Percentiles rank a stretch among this genome's conserved stretches.
Evolutionary conservation across 139 green algal species (phyloP).

Genomic region (Chlamydomonas incerta): DNA sequence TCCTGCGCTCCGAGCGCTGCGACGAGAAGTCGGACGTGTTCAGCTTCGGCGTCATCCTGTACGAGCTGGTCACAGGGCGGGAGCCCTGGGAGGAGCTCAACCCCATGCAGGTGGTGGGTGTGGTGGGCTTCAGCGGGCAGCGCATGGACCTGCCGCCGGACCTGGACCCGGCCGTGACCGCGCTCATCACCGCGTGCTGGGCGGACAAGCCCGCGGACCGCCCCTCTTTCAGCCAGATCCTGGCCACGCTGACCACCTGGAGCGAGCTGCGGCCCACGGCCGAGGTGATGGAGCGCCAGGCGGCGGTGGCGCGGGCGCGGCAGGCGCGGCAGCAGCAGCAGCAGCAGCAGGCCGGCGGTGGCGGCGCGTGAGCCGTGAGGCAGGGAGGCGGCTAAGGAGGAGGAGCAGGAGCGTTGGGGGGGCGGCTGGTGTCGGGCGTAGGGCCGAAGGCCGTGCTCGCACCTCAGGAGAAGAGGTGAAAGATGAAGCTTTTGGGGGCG

Average conservation of each 20-base stretch:
- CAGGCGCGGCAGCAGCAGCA: neutral
- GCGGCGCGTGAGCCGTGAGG: no score
- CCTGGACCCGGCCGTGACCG: conserved; percentile 64
- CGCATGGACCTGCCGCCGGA: conserved; percentile 78
- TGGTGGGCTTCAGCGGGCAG: conserved; percentile 84
- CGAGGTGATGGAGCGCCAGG: neutral
- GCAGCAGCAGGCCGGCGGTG: no score
- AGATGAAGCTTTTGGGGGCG: no score
- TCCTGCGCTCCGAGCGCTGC: conserved; percentile 69
- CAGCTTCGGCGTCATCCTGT: conserved; percentile 80
- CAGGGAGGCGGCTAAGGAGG: no score
- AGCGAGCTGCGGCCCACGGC: conserved; percentile 37
- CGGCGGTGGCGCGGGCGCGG: neutral
- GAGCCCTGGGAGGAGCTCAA: conserved; percentile 90
- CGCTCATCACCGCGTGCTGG: conserved; percentile 82
- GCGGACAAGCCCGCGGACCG: conserved; percentile 55
- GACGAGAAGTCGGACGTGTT: conserved; percentile 87
- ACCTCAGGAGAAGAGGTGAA: no score
- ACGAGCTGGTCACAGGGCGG: conserved; percentile 87
- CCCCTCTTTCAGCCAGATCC: conserved; percentile 70
- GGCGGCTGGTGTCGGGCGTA: no score
- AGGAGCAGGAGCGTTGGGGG: no score
- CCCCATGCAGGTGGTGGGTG: conserved; percentile 92
- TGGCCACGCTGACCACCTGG: conserved; percentile 32
- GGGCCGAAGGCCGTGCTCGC: no score